Base-by-base conservation (phyloP, 768 basidiomycete species). In the Kwoniella sp. region DNA sequence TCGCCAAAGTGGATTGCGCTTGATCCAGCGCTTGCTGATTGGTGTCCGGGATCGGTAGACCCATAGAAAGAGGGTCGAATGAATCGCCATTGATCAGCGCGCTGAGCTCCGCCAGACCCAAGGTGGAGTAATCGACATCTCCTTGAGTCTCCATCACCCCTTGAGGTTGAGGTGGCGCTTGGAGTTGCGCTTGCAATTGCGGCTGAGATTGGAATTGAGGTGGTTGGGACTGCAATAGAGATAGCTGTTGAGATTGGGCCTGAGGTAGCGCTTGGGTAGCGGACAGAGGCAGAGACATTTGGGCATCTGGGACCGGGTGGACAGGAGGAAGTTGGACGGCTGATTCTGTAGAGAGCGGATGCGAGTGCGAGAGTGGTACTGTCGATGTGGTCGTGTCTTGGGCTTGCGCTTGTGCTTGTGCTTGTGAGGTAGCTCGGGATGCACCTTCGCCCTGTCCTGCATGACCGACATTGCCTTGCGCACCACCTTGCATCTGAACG, bases 71-170 rank as follows among this genome's bases (percentile, higher is more conserved):
- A 11, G 26, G 23, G 45, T 48, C 63, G 57, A 58, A 58, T 11
- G 63, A 48, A 30, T 59, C 52, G 15, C 63, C 63, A 28, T 65
- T 65, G 51, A 65, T 57, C 0, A 65, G 22, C 9, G 63, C 63
- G 0, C 45, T 57, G 5, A 65, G 52, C 48, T 65, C 63, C 17
- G 56, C 63, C 38, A 65, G 47, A 8, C 63, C 63, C 22, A 65
- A 23, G 2, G 57, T 29, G 11, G 63, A 58, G 34, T 65, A 65
- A 15, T 65, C 57, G 22, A 63, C 55, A 50, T 29, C 41, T 2
- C 17, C 60, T 41, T 23, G 15, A 5, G 58, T 0, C 4, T 50
- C 28, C 9, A 29, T 58, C 20, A 17, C 26, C 5, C 7, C n/a
- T 26, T 12, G 58, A 7, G 37, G 13, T 38, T 20, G 22, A 37